Conservation (phyloP, 148 eudicot genomes). For the Chenopodium suecicum region DNA sequence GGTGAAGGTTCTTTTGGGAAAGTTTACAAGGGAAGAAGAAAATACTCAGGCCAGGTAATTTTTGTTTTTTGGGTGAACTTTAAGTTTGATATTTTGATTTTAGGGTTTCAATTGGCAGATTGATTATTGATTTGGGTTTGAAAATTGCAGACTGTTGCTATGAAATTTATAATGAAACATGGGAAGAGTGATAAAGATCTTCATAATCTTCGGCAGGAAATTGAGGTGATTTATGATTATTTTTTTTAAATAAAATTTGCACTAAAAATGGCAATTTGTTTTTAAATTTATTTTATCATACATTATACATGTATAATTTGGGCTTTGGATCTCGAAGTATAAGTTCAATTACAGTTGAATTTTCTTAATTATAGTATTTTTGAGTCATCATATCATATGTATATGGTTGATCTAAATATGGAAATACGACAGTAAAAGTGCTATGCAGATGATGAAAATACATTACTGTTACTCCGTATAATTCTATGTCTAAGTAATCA, state of each 20-base stretch:
- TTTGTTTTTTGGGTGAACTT: background rate
- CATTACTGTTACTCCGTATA: too few relatives aligned
- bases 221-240: conserved; percentile 57
- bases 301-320: background rate
- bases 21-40: conserved; percentile 88
- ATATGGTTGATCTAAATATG: background rate
- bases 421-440: background rate
- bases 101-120: background rate
- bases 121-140: background rate
- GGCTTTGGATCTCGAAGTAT: background rate
- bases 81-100: background rate
- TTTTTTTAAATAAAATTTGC: background rate
- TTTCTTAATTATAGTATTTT: background rate
- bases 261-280: background rate
- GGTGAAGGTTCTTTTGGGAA: conserved; percentile 99
- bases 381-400: background rate
- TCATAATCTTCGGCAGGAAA: conserved; percentile 87
- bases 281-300: too few relatives aligned
- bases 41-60: conserved; percentile 73
- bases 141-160: conserved; percentile 78
- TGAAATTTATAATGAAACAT: conserved; percentile 92
- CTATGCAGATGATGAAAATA: background rate
- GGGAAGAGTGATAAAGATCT: conserved; percentile 96
- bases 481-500: too few relatives aligned
- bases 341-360: background rate